phyloP scores from a whole-genome alignment of 177 flowering plant species.

The Vitis hybrid region DNA sequence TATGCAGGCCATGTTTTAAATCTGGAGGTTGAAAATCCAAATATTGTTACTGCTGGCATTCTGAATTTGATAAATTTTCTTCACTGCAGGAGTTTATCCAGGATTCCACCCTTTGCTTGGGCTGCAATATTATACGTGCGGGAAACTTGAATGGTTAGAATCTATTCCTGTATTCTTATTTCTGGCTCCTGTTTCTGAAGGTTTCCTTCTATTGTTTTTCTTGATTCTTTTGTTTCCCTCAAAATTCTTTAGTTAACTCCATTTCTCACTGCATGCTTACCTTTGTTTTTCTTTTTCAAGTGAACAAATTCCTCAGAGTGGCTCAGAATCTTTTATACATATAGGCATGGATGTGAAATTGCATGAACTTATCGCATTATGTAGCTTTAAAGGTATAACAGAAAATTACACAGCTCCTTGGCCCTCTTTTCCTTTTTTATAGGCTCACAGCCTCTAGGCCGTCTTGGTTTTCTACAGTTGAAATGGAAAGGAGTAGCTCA shows the following conservation, averaged over 20 bases:
- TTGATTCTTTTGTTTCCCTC: neutral
- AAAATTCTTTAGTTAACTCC: neutral
- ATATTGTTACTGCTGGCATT: neutral
- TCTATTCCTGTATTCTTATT: neutral
- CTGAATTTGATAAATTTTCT: constrained; percentile 7
- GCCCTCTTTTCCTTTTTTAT: too few relatives aligned
- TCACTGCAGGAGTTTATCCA: constrained; percentile 69
- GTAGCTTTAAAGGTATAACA: too few relatives aligned
- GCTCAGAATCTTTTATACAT: too few relatives aligned
- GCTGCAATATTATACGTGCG: constrained; percentile 82
- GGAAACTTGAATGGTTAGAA: constrained; percentile 90
- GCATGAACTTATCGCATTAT: too few relatives aligned
- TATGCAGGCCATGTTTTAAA: neutral
- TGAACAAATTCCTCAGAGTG: too few relatives aligned
- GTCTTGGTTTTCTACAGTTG: too few relatives aligned
- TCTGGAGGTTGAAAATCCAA: neutral
- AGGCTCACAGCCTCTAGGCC: too few relatives aligned
- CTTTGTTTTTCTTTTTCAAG: too few relatives aligned
- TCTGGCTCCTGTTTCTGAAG: neutral
- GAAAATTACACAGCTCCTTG: too few relatives aligned
- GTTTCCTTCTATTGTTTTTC: neutral
- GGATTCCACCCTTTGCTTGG: constrained; percentile 82
- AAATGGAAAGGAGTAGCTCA: too few relatives aligned
- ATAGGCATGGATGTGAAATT: too few relatives aligned
- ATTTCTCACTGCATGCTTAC: too few relatives aligned